Base-by-base conservation (phyloP, 2,329 filamentous ascomycete genomes). In the Phialophora expanda region DNA sequence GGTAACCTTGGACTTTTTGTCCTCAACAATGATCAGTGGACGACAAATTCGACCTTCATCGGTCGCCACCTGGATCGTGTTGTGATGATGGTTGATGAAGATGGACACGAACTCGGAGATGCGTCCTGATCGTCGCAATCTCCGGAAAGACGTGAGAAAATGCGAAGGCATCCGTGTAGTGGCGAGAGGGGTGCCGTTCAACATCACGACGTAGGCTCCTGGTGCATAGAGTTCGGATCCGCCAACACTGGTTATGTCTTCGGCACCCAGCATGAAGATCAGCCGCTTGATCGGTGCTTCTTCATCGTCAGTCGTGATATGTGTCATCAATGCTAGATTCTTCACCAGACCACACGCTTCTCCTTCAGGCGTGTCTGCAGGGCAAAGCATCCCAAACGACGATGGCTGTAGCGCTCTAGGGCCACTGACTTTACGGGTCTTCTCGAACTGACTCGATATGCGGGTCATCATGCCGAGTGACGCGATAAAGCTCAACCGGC, bases 401-500 rank as follows among this genome's bases (percentile, higher is more conserved):
- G 95, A 99, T 6, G 95, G 93, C 75, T 99, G 95, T 56, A 99
- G 84, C 20, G 96, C 95, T 85, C 95, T 89, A 73, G 96, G 95
- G 71, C 96, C 96, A 75, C 90, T 93, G 67, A 99, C 93, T 79
- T 99, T 99, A 73, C 95, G 84, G 1, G 95, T 98, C 84, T 99
- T 99, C 77, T 99, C 95, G 75, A 99, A 99, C 81, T 99, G 95
- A 85, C 91, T 96, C 77, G 90, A 95, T 74, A 99, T 98, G 78
- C 95, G 87, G 14, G 95, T 99, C 95, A 99, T 99, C 96, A 99
- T 99, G 69, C 96, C 96, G 30, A 99, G 86, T 30, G 95, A 95
- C 69, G 90, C 91, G 77, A 99, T 97, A 76, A 98, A 99, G 78
- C 94, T 98, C 62, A 99, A 83, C 69, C 95, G 88, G 79, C 94